A percentile compares a stretch with the other conserved stretches of the same genome.
Evolutionary conservation across 2,329 filamentous ascomycete species (phyloP).

Genomic region (Aspergillus fischeri): DNA sequence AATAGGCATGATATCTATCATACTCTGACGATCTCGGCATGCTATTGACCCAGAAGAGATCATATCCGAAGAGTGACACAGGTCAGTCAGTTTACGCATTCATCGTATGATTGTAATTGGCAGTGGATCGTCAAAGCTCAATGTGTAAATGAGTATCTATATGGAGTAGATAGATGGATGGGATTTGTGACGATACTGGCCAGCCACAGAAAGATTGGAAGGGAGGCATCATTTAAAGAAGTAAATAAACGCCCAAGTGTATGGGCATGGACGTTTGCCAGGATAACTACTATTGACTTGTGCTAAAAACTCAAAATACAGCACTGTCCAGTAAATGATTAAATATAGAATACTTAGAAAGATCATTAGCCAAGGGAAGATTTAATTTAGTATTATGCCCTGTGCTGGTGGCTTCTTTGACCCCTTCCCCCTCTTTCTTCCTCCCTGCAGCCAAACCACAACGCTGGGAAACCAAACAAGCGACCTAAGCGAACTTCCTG

Average conservation of each 20-base stretch:
- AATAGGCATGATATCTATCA: not conserved
- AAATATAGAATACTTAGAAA: not conserved
- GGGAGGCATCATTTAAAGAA: not conserved
- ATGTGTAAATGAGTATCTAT: not conserved
- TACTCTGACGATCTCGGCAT: not conserved
- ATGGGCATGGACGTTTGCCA: too few species aligned
- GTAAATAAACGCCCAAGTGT: not conserved
- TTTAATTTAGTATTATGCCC: not conserved
- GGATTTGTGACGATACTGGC: not conserved
- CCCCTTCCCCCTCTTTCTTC: constrained; percentile 12
- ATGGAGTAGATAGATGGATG: not conserved
- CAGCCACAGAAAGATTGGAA: not conserved
- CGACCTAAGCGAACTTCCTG: constrained; percentile 4
- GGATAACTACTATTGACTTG: not conserved
- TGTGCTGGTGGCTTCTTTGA: constrained; percentile 5
- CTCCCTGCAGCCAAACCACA: constrained; percentile 32
- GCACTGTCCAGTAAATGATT: not conserved
- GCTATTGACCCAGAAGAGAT: not conserved
- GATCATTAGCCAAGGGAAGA: not conserved
- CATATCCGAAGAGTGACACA: not conserved
- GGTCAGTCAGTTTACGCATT: not conserved
- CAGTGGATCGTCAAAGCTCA: not conserved
- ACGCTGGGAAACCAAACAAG: constrained; percentile 23
- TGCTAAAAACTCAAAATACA: not conserved
- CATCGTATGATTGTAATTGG: not conserved